phyloP scores from a whole-genome alignment of 2,329 filamentous ascomycete genomes.

The Monosporascus sp. region DNA sequence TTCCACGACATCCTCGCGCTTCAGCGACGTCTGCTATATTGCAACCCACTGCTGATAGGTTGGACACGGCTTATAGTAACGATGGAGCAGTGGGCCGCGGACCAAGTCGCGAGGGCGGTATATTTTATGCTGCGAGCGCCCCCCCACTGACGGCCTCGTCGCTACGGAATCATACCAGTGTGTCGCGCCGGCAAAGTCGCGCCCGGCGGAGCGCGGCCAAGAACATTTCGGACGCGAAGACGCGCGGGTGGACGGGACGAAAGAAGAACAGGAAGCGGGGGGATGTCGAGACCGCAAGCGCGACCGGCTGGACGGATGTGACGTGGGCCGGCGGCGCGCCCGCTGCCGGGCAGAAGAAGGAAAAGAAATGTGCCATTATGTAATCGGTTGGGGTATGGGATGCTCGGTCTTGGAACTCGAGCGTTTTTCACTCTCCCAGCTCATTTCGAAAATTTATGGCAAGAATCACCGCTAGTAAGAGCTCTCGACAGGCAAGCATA shows the following conservation, averaged over 20 bases:
- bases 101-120: too few species aligned
- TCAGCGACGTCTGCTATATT: slow-evolving; percentile 28
- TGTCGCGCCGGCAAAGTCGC: slow-evolving; percentile 47
- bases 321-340: slow-evolving; percentile 24
- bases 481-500: too few species aligned
- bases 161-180: slow-evolving; percentile 34
- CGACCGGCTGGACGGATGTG: slow-evolving; percentile 50
- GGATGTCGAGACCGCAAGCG: slow-evolving; percentile 38
- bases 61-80: slow-evolving; percentile 50
- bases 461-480: too few species aligned
- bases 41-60: slow-evolving; percentile 45
- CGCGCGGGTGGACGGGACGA: slow-evolving; percentile 48
- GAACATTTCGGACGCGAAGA: slow-evolving; percentile 57
- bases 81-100: not conserved
- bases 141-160: slow-evolving; percentile 32
- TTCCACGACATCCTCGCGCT: slow-evolving; percentile 45
- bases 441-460: too few species aligned
- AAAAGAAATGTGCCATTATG: slow-evolving; percentile 51
- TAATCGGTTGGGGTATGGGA: slow-evolving; percentile 24
- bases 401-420: too few species aligned
- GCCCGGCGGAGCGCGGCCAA: slow-evolving; percentile 56
- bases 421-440: too few species aligned
- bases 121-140: slow-evolving; percentile 5
- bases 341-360: slow-evolving; percentile 25
- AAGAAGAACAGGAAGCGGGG: slow-evolving; percentile 31